Base-by-base conservation (phyloP, 1,284 basidiomycete species). In the Ceratorhiza oryzae-sativae region DNA sequence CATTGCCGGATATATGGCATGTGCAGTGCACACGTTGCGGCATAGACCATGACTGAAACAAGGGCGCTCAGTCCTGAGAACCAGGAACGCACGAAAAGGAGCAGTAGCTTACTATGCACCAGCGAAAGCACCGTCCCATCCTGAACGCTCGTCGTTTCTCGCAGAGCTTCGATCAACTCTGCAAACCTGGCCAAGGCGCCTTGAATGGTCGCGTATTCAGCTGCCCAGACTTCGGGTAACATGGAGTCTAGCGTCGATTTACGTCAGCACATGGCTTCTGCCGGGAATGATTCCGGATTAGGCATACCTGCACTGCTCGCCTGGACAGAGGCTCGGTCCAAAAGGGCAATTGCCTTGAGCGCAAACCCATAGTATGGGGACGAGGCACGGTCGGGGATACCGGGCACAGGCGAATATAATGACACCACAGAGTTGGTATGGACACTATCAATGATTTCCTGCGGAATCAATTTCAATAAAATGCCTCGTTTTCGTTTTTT, bases 1-100 rank as follows among this genome's bases (percentile, higher is more conserved):
- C 63, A 68, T 68, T 68, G 63, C 3, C 63, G 49, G 39, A 68
- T 68, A 34, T 68, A 68, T 9, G 63, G 63, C 63, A 68, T 68
- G 20, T 68, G 63, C 23, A 68, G 39, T 56, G 63, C 51, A 42
- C 63, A 68, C 13, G 63, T 68, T 41, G 63, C 63, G 20, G 63
- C 63, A 46, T 68, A 68, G 42, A 68, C 51, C 23, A 25, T 45
- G 51, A 68, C 63, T 68, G 32, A 65, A 65, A 49, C 20, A 45
- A 20, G 36, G 30, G n/a, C 32, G 27, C 23, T 59, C 34, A 59
- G n/a, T 25, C 36, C 56, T n/a, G 15, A 42, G 36, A 59, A 42
- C 56, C 15, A 10, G 39, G 15, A 25, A 59, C 34, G 34, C 56
- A 20, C n/a, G n/a, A 59, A 59, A 41, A 20, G n/a, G 32, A 6